Base-by-base conservation (phyloP, 768 basidiomycete genomes). In the Mycena venus region DNA sequence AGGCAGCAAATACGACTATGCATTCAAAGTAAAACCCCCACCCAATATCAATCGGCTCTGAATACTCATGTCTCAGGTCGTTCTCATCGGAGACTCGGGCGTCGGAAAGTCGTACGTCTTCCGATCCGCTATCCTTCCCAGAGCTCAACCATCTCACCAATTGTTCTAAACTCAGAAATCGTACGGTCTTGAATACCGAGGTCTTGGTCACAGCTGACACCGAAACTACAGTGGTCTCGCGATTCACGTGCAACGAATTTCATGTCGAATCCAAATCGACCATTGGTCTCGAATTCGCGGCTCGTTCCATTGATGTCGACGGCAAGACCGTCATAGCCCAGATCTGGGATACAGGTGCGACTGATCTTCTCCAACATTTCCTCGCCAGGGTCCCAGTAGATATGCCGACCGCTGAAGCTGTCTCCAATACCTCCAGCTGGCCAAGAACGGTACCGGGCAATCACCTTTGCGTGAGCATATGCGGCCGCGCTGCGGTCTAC, bases 41-140 rank as follows among this genome's bases (percentile, higher is more conserved):
- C n/a, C 47, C 6, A 17, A 47, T 10, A 56, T n/a, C 59, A 56
- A 21, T 66, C 42, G 42, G 55, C 58, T 58, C 74, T 25, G 49
- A 80, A 60, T 55, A 12, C 14, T 23, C 68, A 40, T 68, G 68
- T 40, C 64, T 44, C 73, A 99, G 97, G 95, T 99, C 80, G 98
- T 99, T 79, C 91, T 99, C 77, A 99, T 99, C 87, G 98, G 98
- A 82, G 98, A 99, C 86, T 98, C 97, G 76, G 98, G 98, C 75
- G 98, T 99, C 82, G 98, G 98, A 84, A 99, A 99, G 91, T 98
- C 96, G 97, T 99, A 87, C 84, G 97, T 94, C n/a, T n/a, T n/a
- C n/a, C n/a, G n/a, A 78, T 79, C 80, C 25, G 34, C 21, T 36
- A 62, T 44, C 68, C 77, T 51, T 69, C 29, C 64, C 10, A 44